These are phyloP conservation scores for Tricholoma matsutake DNA, from an alignment of 768 basidiomycete species.

Conservation along the genomic window DNA sequence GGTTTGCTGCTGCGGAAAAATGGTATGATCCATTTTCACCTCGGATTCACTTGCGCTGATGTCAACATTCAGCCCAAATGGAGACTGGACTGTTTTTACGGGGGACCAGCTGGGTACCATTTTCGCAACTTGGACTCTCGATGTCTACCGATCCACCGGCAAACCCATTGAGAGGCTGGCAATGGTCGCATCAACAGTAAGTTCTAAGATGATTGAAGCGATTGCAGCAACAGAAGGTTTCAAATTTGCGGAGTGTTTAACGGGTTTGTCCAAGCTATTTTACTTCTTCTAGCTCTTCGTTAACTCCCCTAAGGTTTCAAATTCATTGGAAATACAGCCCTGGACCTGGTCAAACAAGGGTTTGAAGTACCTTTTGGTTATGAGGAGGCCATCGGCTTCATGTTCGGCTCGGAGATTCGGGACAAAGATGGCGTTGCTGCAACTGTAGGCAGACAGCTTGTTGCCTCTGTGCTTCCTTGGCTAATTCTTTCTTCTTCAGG, in stretches of 20 bases:
- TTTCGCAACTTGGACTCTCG: constrained; percentile 43
- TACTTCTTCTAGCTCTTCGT: background rate
- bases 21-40: constrained; percentile 34
- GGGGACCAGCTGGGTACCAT: constrained; percentile 77
- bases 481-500: constrained; percentile 35
- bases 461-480: background rate
- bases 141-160: constrained; percentile 39
- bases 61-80: constrained; percentile 34
- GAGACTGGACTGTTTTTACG: constrained; percentile 69
- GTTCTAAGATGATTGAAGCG: constrained; percentile 82
- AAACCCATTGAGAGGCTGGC: constrained; percentile 58
- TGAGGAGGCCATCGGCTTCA: constrained; percentile 91
- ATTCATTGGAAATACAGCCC: constrained; percentile 82
- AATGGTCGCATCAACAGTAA: constrained; percentile 88
- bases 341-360: constrained; percentile 60
- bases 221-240: constrained; percentile 79
- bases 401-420: constrained; percentile 75
- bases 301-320: constrained; percentile 65
- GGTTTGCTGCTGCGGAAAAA: constrained; percentile 76
- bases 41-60: background rate
- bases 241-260: constrained; percentile 81
- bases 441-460: constrained; percentile 42
- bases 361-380: constrained; percentile 80
- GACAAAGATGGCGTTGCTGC: constrained; percentile 91
- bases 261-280: constrained; percentile 45